Evolutionary conservation across 176 grass and related monocot species (phyloP), one percentile per base, ranked within the genome.

Genomic region (Pontederia crassipes): DNA sequence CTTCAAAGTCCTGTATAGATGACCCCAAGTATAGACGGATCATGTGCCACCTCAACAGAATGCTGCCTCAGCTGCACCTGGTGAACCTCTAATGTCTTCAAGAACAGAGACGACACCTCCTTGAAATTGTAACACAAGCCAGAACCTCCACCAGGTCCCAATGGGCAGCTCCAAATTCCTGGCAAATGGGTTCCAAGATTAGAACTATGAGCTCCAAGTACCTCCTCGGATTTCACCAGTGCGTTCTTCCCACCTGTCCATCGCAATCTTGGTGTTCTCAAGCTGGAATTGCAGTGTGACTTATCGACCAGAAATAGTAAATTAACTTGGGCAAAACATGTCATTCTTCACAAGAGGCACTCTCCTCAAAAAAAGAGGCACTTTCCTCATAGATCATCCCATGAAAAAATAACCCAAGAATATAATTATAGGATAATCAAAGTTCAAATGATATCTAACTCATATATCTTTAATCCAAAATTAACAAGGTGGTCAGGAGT

Each of bases 1-100:
- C 77, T 73, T 97, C 92, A 17, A 91, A 74, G 20, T 1, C 87
- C 87, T 1, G 87, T 97, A 57, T 97, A 97, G 62, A 97, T 91
- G 54, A 97, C 92, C 10, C 83, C 87, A 15, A 97, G 86, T 69
- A 97, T 68, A 20, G 83, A 78, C 53, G 83, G 71, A 66, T 88
- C 87, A 18, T 88, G 80, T 0, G 92, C 92, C 1, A 88, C 87
- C 83, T 97, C 92, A 7, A 91, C 76, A 0, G 87, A 97, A 65
- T 97, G 90, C 77, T 59, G 80, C 32, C 92, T 87, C 1, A 90
- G 82, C 18, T 78, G 67, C 2, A 12, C 74, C 59, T 75, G 59
- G 45, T 96, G 92, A 55, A 96, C 73, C 28, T 90, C 73, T 11
- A 96, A 65, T 12, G 91, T 83, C 59, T 87, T 90, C 50, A 82